phyloP scores from a whole-genome alignment of 2,329 filamentous ascomycete species.

The Xylaria sp. region DNA sequence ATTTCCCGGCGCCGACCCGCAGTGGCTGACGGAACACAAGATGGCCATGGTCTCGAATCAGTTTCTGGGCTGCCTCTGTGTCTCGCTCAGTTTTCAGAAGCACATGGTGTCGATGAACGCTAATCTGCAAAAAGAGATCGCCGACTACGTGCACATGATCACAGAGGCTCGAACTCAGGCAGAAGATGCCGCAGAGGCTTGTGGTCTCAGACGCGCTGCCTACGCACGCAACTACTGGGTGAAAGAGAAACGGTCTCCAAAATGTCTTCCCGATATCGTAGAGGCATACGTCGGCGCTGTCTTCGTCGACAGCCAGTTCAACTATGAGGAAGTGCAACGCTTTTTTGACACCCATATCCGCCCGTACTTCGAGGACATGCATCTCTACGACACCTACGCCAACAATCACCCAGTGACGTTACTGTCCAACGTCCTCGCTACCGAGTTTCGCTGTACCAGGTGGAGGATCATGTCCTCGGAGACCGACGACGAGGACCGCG shows the following conservation, averaged over 20 bases:
- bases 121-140: conserved; percentile 58
- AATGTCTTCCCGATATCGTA: conserved; percentile 83
- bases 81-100: conserved; percentile 79
- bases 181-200: conserved; percentile 51
- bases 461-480: conserved; percentile 68
- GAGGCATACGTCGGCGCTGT: conserved; percentile 91
- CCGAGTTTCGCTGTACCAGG: conserved; percentile 70
- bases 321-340: conserved; percentile 75
- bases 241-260: conserved; percentile 71
- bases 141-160: conserved; percentile 68
- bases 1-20: conserved; percentile 84
- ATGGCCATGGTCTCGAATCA: conserved; percentile 99
- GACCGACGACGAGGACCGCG: conserved; percentile 54
- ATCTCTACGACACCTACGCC: conserved; percentile 86
- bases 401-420: conserved; percentile 86
- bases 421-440: conserved; percentile 71
- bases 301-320: conserved; percentile 88
- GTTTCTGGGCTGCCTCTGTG: conserved; percentile 85
- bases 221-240: conserved; percentile 77
- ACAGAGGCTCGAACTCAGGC: conserved; percentile 59
- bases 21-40: conserved; percentile 98
- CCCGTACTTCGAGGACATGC: conserved; percentile 87
- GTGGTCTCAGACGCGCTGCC: conserved; percentile 51
- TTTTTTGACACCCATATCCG: conserved; percentile 83
- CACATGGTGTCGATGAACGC: conserved; percentile 71